Base-by-base conservation (phyloP, 2,329 filamentous ascomycete genomes). In the Aspergillus sp. region DNA sequence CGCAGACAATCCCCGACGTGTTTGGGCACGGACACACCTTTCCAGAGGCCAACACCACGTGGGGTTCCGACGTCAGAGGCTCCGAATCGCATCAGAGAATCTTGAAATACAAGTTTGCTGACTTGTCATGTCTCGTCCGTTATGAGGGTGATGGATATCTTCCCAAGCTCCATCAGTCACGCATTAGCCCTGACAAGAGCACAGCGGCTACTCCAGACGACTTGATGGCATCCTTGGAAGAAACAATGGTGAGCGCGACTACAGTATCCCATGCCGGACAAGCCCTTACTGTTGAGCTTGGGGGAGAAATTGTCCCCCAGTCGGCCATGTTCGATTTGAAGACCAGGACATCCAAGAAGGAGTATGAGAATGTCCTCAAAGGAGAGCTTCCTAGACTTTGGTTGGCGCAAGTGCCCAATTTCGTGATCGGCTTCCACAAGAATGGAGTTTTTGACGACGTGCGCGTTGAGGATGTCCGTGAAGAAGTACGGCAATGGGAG, bases 1-100 rank as follows among this genome's bases (percentile, higher is more conserved):
- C 70, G 0, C 84, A 88, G 62, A 66, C 77, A 0, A 85, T 90
- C 5, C 62, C 73, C 0, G 77, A 77, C n/a, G 73, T 90, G 0
- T 64, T 64, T 15, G 88, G 88, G 0, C 89, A 79, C 63, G 87
- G 87, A 0, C 86, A 90, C 63, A 80, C 83, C 0, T 90, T 91
- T 61, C 85, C 85, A 0, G 85, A 89, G 48, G 77, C 78, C 1
- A 86, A 89, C 65, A 90, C 88, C 0, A 83, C 78, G 0, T 90
- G 87, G 86, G 81, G 83, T 9, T 11, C 64, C 0, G 78, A 78
- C 1, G 81, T 85, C 0, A 78, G 76, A 46, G 76, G 78, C 0
- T 89, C 86, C 0, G 73, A 72, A 1, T 85, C 84, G 0, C 85
- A 90, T 59, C 86, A 90, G 65, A 78, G 87, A 2, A 66, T 90